Evolutionary conservation across 2,329 filamentous ascomycete genomes (phyloP), one percentile per base, ranked within the genome.

Genomic region (Neobulgaria alba): DNA sequence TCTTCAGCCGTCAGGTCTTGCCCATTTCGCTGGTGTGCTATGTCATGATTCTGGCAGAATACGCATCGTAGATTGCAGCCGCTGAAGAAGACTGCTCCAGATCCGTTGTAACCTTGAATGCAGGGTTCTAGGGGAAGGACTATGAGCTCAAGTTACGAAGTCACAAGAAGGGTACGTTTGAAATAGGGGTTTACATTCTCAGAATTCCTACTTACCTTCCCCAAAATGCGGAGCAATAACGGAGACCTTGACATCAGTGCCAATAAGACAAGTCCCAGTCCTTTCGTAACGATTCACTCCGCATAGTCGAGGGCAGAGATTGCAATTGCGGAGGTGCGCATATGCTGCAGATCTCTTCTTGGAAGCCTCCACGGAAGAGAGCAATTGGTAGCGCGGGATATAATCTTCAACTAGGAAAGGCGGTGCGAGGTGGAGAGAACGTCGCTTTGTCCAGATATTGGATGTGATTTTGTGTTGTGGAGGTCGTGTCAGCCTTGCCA

Each of bases 211-310:
- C 67, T 50, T 47, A 73, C 71, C 77, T 68, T 90, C 85, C 32
- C 85, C 85, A 59, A 89, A 89, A 62, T 92, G 86, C 37, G 85
- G 86, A 43, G 85, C 85, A 50, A 93, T 86, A 5, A 85, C 84
- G 58, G 86, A 88, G 51, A 92, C 84, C 55, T 86, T 87, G 41
- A 78, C 83, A 34, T 81, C 72, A 1, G 72, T 71, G 10, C 85
- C 85, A 51, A 92, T 82, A 44, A 92, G 67, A 57, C 85, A 93
- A 56, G 83, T 72, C 10, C 85, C 86, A 1, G 82, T 85, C 50
- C 72, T 81, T 61, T 89, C 77, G 54, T 79, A 87, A n/a, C 85
- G 77, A 59, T 93, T 88, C 23, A 90, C 82, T 39, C 79, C 77
- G 60, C 86, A 92, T 33, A 77, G 65, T 10, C 84, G 72, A 2